A percentile compares a stretch with the other conserved stretches of the same genome.
Conservation (phyloP, 768 basidiomycete genomes). For the Leccinum barrowsii region DNA sequence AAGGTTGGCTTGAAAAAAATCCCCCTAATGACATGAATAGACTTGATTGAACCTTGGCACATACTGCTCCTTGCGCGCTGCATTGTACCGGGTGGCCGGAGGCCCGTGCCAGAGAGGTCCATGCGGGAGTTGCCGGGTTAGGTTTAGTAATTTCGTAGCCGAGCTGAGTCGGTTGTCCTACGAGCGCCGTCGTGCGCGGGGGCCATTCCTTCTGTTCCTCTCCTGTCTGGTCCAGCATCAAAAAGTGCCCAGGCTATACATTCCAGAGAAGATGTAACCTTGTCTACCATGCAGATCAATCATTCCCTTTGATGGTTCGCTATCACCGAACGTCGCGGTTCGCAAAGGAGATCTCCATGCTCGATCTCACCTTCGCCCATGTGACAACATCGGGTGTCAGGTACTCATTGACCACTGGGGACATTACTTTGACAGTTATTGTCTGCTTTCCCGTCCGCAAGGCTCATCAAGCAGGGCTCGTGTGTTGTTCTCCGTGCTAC, state of each 20-base stretch:
- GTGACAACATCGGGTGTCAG: neutral
- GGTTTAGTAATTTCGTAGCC: too few relatives aligned
- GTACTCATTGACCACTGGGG: neutral
- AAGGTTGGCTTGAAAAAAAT: neutral
- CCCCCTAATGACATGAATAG: neutral
- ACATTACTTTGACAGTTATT: too few relatives aligned
- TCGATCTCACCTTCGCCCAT: constrained; percentile 44
- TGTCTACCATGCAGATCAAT: constrained; percentile 41
- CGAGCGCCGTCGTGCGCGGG: too few relatives aligned
- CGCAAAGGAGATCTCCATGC: constrained; percentile 37
- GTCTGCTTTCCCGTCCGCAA: too few relatives aligned
- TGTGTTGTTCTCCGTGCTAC: too few relatives aligned
- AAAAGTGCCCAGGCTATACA: neutral
- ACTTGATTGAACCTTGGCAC: neutral
- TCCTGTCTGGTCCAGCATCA: too few relatives aligned
- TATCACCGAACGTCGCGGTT: constrained; percentile 48
- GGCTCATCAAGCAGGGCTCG: too few relatives aligned
- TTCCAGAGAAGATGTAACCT: neutral
- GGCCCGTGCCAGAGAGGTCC: too few relatives aligned
- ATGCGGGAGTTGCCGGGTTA: too few relatives aligned
- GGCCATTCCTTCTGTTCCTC: too few relatives aligned
- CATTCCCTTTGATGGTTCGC: constrained; percentile 52
- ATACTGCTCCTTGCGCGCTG: neutral
- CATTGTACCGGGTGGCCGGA: neutral
- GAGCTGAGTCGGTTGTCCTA: too few relatives aligned